Conservation (phyloP, 768 basidiomycete genomes). For the Trametes punicea region DNA sequence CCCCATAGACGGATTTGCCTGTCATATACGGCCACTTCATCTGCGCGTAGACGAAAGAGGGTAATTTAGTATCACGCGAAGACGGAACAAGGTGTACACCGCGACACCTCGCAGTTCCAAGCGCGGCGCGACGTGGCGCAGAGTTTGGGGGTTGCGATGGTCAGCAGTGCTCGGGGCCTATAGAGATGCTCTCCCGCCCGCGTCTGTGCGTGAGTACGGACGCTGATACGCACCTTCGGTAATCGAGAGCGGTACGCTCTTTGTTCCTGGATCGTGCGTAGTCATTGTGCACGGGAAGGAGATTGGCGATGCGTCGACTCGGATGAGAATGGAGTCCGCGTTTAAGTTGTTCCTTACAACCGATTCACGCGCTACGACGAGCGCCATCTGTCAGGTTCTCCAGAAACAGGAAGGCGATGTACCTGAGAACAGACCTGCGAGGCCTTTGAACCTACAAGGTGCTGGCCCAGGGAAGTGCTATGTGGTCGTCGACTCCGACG, state of each 20-base stretch:
- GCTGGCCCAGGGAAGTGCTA: not conserved
- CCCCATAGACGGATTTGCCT: conserved; percentile 98
- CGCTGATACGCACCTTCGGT: conserved; percentile 52
- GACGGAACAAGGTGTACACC: not conserved
- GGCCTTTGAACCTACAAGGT: not conserved
- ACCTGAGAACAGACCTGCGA: not conserved
- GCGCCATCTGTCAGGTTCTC: not conserved
- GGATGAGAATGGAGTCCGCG: not conserved
- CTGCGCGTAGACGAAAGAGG: conserved; percentile 28
- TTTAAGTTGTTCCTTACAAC: not conserved
- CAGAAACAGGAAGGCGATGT: not conserved
- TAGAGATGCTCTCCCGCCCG: not conserved
- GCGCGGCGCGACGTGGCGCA: not conserved
- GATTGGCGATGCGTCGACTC: not conserved
- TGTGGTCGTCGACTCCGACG: not conserved
- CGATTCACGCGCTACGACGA: not conserved
- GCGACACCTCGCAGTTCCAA: not conserved
- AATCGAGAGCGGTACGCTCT: conserved; percentile 44
- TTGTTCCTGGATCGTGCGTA: conserved; percentile 30
- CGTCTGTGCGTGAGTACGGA: not conserved
- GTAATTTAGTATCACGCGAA: conserved; percentile 1
- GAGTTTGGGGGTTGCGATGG: not conserved
- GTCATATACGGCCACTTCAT: conserved; percentile 87
- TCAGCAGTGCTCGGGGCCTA: conserved; percentile 4
- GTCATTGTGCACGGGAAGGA: conserved; percentile 16